Evolutionary conservation across 257 asterid genomes (phyloP).

Genomic region (Gardenia jasminoides): DNA sequence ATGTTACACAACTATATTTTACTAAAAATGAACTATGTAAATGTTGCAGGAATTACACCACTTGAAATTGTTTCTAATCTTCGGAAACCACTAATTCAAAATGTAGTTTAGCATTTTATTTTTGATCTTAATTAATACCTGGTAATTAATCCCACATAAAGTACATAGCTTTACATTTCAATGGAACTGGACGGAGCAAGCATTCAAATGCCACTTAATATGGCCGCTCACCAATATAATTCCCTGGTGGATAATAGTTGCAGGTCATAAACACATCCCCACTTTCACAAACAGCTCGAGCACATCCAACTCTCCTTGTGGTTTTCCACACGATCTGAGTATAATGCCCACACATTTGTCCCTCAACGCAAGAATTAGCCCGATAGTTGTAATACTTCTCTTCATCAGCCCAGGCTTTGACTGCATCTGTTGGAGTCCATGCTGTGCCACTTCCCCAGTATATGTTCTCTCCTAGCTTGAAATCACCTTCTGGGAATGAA

Average conservation of each 20-base stretch:
- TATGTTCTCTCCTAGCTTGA: slow-evolving; percentile 67
- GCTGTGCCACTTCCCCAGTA: slow-evolving; percentile 69
- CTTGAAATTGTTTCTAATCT: no score
- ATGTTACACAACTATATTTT: no score
- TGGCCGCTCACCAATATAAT: slow-evolving; percentile 61
- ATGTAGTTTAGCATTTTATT: neutral
- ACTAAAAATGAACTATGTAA: neutral
- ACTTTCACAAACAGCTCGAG: slow-evolving; percentile 54
- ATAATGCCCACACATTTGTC: slow-evolving; percentile 73
- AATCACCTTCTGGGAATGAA: slow-evolving; percentile 62
- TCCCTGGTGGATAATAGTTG: slow-evolving; percentile 76
- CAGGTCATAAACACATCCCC: slow-evolving; percentile 83
- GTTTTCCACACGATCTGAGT: slow-evolving; percentile 77
- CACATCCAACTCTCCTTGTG: slow-evolving; percentile 59
- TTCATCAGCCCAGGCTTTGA: slow-evolving; percentile 68
- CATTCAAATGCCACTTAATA: slow-evolving; percentile 35
- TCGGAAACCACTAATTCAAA: no score
- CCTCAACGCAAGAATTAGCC: slow-evolving; percentile 46
- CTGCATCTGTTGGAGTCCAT: slow-evolving; percentile 71
- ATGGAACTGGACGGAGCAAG: neutral
- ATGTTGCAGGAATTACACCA: no score
- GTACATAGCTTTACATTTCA: neutral
- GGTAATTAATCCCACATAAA: neutral
- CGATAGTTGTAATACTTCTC: slow-evolving; percentile 51
- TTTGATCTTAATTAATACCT: neutral